Evolutionary conservation across 2,329 filamentous ascomycete species (phyloP).

Genomic region (Dactylella cylindrospora): DNA sequence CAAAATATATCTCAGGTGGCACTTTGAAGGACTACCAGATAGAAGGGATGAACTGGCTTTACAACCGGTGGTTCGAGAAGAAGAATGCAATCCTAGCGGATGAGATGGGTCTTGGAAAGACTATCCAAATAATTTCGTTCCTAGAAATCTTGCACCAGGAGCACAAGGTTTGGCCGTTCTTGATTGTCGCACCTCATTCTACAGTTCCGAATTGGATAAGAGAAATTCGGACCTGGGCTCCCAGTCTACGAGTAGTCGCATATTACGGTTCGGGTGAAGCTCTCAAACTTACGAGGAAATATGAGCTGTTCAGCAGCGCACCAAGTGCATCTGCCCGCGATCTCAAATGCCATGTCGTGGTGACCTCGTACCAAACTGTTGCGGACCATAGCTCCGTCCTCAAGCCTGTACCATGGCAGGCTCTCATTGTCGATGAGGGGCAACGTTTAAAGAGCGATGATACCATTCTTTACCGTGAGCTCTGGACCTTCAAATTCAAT

Average conservation of each 20-base stretch:
- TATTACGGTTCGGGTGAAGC: conserved; percentile 79
- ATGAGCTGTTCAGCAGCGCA: conserved; percentile 76
- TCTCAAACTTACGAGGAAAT: conserved; percentile 69
- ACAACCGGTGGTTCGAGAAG: conserved; percentile 80
- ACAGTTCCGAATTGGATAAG: conserved; percentile 85
- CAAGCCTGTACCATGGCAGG: conserved; percentile 74
- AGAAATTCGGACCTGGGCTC: conserved; percentile 92
- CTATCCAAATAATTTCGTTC: conserved; percentile 64
- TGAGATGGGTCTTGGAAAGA: conserved; percentile 98
- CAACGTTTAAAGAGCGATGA: conserved; percentile 93
- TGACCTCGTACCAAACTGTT: conserved; percentile 92
- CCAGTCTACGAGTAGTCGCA: conserved; percentile 80
- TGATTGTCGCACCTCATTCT: conserved; percentile 89
- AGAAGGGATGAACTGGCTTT: conserved; percentile 74
- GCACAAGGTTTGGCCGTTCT: conserved; percentile 80
- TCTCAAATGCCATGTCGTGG: conserved; percentile 83
- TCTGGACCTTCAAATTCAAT: conserved; percentile 72
- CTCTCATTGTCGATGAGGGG: conserved; percentile 89
- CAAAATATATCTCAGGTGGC: conserved; percentile 70
- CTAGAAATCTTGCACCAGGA: conserved; percentile 50
- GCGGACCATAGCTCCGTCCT: conserved; percentile 71
- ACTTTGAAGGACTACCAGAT: conserved; percentile 91
- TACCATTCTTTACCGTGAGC: conserved; percentile 73
- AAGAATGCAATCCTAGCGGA: conserved; percentile 91
- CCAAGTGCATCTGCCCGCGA: conserved; percentile 57